Evolutionary conservation across 257 asterid species (phyloP).

Genomic region (Sherardia arvensis): DNA sequence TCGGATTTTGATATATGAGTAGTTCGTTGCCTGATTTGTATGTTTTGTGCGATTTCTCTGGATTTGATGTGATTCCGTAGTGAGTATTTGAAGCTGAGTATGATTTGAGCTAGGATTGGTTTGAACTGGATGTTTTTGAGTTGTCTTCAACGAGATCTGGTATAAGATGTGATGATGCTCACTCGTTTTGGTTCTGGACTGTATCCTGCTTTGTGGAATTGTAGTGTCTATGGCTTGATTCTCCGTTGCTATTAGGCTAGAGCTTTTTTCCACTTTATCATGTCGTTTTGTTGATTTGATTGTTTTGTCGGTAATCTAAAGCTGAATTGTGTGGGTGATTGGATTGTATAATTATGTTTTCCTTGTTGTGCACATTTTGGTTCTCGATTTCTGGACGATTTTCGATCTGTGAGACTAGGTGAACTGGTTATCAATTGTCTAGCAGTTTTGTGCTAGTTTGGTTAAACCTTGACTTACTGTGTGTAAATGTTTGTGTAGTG

Average conservation of each 20-base stretch:
- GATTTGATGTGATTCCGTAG: neutral
- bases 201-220: neutral
- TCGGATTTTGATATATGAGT: neutral
- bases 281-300: neutral
- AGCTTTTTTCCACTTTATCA: neutral
- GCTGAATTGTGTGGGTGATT: neutral
- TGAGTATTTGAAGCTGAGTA: neutral
- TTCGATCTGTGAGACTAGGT: neutral
- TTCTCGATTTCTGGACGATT: neutral
- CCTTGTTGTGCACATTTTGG: neutral
- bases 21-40: neutral
- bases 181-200: neutral
- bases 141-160: neutral
- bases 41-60: neutral
- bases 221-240: neutral
- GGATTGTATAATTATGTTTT: neutral
- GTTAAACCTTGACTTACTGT: neutral
- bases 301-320: no score
- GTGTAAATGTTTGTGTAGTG: slow-evolving; percentile 35
- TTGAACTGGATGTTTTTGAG: neutral
- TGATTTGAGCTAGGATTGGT: neutral
- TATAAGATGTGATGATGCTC: neutral
- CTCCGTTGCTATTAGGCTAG: neutral
- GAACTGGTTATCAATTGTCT: neutral
- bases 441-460: neutral